Conservation (phyloP, 495 filamentous ascomycete species). For the Hypomontagnella monticulosa region DNA sequence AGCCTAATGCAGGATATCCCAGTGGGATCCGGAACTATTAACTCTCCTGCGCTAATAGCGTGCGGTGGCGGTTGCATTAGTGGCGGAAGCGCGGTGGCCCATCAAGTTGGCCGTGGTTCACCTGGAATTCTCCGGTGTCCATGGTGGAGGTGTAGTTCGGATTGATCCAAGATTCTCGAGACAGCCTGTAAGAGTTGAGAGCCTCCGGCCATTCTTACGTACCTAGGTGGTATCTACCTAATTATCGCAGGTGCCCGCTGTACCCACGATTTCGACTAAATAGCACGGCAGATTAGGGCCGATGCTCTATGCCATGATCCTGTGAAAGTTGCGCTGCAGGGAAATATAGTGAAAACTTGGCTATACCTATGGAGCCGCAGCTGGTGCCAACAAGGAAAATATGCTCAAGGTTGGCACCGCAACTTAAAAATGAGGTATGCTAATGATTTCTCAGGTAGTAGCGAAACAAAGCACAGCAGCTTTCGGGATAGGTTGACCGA, state of each 20-base stretch:
- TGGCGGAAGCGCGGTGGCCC: slow-evolving; percentile 16
- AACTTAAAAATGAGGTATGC: slow-evolving; percentile 19
- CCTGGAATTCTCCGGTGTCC: background rate
- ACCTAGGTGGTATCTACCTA: background rate
- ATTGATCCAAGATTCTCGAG: background rate
- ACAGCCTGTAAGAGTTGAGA: too few species aligned
- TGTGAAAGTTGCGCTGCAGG: background rate
- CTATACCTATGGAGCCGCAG: too few species aligned
- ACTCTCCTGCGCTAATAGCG: slow-evolving; percentile 5
- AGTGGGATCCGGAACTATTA: background rate
- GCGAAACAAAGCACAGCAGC: slow-evolving; percentile 7
- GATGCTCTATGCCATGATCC: background rate
- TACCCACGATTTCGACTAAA: background rate
- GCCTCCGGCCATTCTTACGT: background rate
- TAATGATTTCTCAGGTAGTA: slow-evolving; percentile 9
- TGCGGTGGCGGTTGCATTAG: slow-evolving; percentile 16
- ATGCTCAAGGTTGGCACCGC: slow-evolving; percentile 26
- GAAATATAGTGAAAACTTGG: slow-evolving; percentile 12
- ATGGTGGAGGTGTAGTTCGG: background rate
- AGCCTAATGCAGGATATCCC: slow-evolving; percentile 10
- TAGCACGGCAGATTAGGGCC: background rate
- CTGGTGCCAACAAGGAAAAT: background rate
- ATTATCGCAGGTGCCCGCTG: background rate
- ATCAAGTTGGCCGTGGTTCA: background rate
- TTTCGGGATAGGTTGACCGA: slow-evolving; percentile 3